Evolutionary conservation across 2,329 filamentous ascomycete genomes (phyloP), one percentile per base, ranked within the genome.

Genomic region (Septoria petroselini): DNA sequence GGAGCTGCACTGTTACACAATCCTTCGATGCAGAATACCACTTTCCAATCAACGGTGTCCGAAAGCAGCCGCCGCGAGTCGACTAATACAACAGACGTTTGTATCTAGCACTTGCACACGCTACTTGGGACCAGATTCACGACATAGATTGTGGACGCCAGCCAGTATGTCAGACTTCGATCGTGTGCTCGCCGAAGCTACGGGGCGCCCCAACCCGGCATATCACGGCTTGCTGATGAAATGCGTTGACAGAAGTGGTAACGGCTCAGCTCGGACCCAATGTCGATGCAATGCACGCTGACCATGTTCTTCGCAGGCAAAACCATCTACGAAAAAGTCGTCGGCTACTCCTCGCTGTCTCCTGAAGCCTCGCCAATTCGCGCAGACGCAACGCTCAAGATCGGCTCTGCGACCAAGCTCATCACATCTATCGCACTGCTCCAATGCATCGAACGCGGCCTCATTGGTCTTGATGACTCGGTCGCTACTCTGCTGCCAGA

Each of bases 361-460:
- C 41, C 48, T 4, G 45, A 55, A 17, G 43, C 57, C n/a, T 42
- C 57, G 12, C 57, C 62, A 2, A 52, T 68, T 25, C 42, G 59
- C 19, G 54, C 60, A 14, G 60, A 68, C 37, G 64, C 60, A 7
- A 48, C 64, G 11, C 57, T 67, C 35, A 55, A 60, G 18, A 54
- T 68, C 2, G 66, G 65, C 23, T 67, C 63, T n/a, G 54, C 57
- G 25, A 73, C 71, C 17, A 74, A 75, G 44, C 63, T 82, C 4
- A 55, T 80, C 41, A 72, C 78, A 2, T 71, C 73, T 2, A 71
- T 83, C 43, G 74, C 77, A 1, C 71, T 72, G 1, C 59, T 82
- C 12, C 76, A 80, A 51, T 73, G 76, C 41, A 76, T 82, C 2
- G 78, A 82, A 25, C 69, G 73, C 5, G 76, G 76, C 0, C 62